phyloP scores from a whole-genome alignment of 495 filamentous ascomycete species.

The Thozetella sp. region DNA sequence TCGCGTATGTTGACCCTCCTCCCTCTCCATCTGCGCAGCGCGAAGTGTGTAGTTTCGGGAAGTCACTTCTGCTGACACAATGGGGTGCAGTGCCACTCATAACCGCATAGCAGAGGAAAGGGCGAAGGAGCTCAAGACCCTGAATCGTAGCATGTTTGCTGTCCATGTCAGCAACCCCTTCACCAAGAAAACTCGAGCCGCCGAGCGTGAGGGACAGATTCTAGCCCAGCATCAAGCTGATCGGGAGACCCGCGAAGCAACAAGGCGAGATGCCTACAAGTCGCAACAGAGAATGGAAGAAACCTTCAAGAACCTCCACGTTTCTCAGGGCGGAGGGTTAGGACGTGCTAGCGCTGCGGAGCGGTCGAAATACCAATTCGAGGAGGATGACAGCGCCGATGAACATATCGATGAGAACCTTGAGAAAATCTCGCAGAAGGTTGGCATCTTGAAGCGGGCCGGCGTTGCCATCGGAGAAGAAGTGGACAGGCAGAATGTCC shows the following conservation, averaged over 20 bases:
- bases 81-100: constrained; percentile 40
- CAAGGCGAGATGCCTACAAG: constrained; percentile 63
- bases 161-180: constrained; percentile 77
- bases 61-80: constrained; percentile 10
- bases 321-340: not conserved
- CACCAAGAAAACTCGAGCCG: constrained; percentile 56
- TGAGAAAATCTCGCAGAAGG: constrained; percentile 66
- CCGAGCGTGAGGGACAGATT: constrained; percentile 61
- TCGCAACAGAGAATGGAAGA: constrained; percentile 60
- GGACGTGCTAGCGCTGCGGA: constrained; percentile 57
- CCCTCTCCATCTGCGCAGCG: not conserved
- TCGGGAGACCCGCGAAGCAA: constrained; percentile 68
- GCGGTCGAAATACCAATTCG: constrained; percentile 76
- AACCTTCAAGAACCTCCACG: constrained; percentile 53
- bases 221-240: constrained; percentile 65
- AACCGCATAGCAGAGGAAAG: constrained; percentile 75
- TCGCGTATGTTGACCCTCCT: constrained; percentile 40
- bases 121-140: constrained; percentile 70
- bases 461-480: constrained; percentile 73
- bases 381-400: constrained; percentile 64
- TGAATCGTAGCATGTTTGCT: constrained; percentile 82
- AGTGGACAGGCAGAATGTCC: constrained; percentile 73
- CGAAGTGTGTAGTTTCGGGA: not conserved
- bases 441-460: constrained; percentile 47
- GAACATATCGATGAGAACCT: constrained; percentile 71